Evolutionary conservation across 257 asterid genomes (phyloP).

Genomic region (Knoxia roxburghii): DNA sequence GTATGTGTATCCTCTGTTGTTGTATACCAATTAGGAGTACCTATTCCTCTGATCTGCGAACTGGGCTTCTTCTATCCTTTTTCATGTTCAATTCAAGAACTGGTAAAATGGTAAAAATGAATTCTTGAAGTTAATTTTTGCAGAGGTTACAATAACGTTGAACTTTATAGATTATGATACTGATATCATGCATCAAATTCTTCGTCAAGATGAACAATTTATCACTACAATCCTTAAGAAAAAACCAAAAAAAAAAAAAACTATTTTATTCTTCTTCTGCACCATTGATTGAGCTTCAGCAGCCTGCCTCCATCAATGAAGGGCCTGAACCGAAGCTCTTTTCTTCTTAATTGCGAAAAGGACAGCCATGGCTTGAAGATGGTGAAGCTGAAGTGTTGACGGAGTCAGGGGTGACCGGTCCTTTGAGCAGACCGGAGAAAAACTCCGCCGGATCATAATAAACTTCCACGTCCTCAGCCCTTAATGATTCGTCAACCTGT

Average conservation of each 20-base stretch:
- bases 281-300: too few species aligned
- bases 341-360: conserved; percentile 32
- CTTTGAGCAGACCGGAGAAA: conserved; percentile 51
- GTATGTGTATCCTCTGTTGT: not conserved
- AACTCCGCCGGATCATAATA: conserved; percentile 80
- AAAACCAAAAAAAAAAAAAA: too few species aligned
- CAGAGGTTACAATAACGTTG: too few species aligned
- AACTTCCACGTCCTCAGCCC: conserved; percentile 81
- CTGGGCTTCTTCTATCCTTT: not conserved
- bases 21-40: conserved; percentile 6
- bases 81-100: not conserved
- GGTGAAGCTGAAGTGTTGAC: not conserved
- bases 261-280: too few species aligned
- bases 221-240: too few species aligned
- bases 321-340: not conserved
- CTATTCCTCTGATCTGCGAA: too few species aligned
- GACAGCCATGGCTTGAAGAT: conserved; percentile 31
- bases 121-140: too few species aligned
- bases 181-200: too few species aligned
- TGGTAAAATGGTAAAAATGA: too few species aligned
- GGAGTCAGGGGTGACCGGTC: conserved; percentile 19
- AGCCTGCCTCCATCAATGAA: too few species aligned
- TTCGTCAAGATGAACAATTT: too few species aligned
- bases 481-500: conserved; percentile 70
- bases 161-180: too few species aligned